A percentile compares a stretch with the other conserved stretches of the same genome.
phyloP scores from a whole-genome alignment of 2,329 filamentous ascomycete genomes.

The Aspergillus aculeatinus region DNA sequence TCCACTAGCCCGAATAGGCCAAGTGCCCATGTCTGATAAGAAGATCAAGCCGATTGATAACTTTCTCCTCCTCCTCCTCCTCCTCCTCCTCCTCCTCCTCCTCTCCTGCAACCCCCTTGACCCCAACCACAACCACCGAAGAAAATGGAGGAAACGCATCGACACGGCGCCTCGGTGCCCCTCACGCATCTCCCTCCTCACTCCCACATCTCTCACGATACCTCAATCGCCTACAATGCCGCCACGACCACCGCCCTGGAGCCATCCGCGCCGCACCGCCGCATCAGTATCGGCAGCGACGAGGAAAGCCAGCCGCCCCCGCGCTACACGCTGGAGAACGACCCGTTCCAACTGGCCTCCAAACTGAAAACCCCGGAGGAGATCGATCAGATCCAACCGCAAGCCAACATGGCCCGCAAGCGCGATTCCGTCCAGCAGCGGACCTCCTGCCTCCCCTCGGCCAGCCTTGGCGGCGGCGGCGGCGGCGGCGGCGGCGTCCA shows the following conservation, averaged over 20 bases:
- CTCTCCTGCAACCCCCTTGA: neutral
- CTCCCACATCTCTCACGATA: slow-evolving; percentile 2
- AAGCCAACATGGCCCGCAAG: slow-evolving; percentile 75
- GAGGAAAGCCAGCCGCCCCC: slow-evolving; percentile 52
- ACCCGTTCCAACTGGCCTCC: slow-evolving; percentile 77
- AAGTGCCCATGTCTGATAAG: slow-evolving; percentile 1
- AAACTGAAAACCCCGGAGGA: slow-evolving; percentile 76
- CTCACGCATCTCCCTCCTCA: neutral
- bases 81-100: neutral
- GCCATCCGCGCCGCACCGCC: slow-evolving; percentile 24
- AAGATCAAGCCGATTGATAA: neutral
- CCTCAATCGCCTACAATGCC: slow-evolving; percentile 29
- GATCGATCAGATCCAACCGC: slow-evolving; percentile 66
- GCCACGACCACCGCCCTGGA: slow-evolving; percentile 47
- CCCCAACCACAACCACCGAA: too few relatives aligned
- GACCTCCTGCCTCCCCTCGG: neutral
- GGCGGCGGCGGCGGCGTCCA: slow-evolving; percentile 44
- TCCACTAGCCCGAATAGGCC: neutral
- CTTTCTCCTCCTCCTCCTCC: neutral
- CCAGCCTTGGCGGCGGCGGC: slow-evolving; percentile 22
- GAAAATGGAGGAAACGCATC: neutral
- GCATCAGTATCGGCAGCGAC: slow-evolving; percentile 32
- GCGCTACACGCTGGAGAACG: slow-evolving; percentile 62
- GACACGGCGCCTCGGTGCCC: neutral
- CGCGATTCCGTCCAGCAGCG: slow-evolving; percentile 55